phyloP scores from a whole-genome alignment of 225 moss, liverwort and hornwort genomes.

The Sphagnum tenellum region DNA sequence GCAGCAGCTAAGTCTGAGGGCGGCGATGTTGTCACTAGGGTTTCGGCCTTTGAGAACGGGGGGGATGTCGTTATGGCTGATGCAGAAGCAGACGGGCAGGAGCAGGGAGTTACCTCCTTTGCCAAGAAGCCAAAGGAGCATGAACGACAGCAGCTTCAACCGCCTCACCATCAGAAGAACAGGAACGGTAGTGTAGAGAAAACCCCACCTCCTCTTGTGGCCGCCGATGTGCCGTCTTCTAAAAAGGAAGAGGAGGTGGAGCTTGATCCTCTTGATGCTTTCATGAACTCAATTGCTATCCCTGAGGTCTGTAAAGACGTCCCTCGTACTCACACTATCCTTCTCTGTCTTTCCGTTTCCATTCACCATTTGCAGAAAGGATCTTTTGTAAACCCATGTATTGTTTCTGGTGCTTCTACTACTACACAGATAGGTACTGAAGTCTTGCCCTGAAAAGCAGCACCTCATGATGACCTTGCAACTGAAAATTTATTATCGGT shows the following conservation, averaged over 20 bases:
- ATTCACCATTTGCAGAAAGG: background rate
- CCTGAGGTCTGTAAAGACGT: slow-evolving; percentile 52
- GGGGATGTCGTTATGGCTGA: slow-evolving; percentile 92
- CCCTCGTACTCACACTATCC: background rate
- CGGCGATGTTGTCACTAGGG: slow-evolving; percentile 15
- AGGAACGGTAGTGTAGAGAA: slow-evolving; percentile 33
- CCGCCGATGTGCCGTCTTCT: slow-evolving; percentile 11
- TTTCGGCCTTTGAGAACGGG: slow-evolving; percentile 83
- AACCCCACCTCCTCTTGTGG: slow-evolving; percentile 7
- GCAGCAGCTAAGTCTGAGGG: background rate
- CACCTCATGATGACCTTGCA: too few relatives aligned
- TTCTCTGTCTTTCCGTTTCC: background rate
- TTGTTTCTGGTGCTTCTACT: background rate
- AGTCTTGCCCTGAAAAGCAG: too few relatives aligned
- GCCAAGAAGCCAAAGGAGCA: slow-evolving; percentile 18
- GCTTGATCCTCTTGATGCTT: slow-evolving; percentile 93
- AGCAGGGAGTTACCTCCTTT: background rate
- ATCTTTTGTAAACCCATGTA: slow-evolving; percentile 1
- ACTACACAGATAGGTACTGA: background rate
- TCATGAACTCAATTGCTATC: slow-evolving; percentile 91
- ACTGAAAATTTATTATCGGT: too few relatives aligned
- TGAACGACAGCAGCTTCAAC: slow-evolving; percentile 6
- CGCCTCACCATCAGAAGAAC: slow-evolving; percentile 7
- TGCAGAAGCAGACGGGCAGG: slow-evolving; percentile 31
- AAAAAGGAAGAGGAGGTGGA: slow-evolving; percentile 62